phyloP scores from a whole-genome alignment of 768 basidiomycete species.

The Coprinopsis marcescibilis region DNA sequence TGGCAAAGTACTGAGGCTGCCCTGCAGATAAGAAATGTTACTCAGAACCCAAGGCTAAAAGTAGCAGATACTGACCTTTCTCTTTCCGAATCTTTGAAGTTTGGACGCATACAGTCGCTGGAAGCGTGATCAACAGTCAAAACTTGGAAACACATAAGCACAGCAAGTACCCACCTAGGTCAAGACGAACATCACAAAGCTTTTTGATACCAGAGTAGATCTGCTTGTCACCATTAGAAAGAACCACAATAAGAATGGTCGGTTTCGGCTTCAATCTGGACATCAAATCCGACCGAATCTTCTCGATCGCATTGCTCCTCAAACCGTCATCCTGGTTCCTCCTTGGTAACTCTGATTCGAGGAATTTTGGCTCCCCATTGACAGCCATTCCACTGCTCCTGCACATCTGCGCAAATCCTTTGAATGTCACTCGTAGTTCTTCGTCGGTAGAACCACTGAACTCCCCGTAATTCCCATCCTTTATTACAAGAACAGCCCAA shows the following conservation, averaged over 20 bases:
- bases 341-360: slow-evolving; percentile 41
- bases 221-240: slow-evolving; percentile 66
- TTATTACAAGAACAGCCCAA: slow-evolving; percentile 68
- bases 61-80: slow-evolving; percentile 33
- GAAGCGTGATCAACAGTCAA: background rate
- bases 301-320: slow-evolving; percentile 41
- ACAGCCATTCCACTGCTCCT: slow-evolving; percentile 55
- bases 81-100: slow-evolving; percentile 65
- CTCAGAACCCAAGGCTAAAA: slow-evolving; percentile 21
- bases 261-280: slow-evolving; percentile 43
- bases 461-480: slow-evolving; percentile 58
- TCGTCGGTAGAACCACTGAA: slow-evolving; percentile 52
- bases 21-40: slow-evolving; percentile 31
- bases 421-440: slow-evolving; percentile 38
- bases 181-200: slow-evolving; percentile 60
- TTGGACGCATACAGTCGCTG: slow-evolving; percentile 72
- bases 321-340: slow-evolving; percentile 50
- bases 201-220: slow-evolving; percentile 76
- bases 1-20: slow-evolving; percentile 69
- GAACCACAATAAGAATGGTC: slow-evolving; percentile 54
- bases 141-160: background rate
- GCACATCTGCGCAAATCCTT: slow-evolving; percentile 61
- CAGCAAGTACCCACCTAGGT: slow-evolving; percentile 35
- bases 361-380: slow-evolving; percentile 28
- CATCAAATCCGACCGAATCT: slow-evolving; percentile 38